Percentiles rank a stretch among this genome's conserved stretches.
Evolutionary conservation across 768 basidiomycete species (phyloP).

Genomic region (Podaxis sp.): DNA sequence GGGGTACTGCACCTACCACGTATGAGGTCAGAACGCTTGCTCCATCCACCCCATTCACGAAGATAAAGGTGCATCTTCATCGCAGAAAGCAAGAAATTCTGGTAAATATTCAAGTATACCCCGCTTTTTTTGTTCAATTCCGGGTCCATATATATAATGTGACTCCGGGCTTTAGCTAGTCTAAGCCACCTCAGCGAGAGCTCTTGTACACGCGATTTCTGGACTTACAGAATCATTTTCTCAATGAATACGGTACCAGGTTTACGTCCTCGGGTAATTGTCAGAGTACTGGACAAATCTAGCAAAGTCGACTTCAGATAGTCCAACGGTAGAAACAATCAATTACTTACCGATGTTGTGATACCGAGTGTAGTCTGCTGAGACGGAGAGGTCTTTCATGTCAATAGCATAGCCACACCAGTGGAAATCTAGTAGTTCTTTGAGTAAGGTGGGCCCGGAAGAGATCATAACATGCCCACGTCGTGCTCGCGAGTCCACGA

Average conservation of each 20-base stretch:
- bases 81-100: conserved; percentile 77
- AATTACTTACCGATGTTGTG: too few species aligned
- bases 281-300: too few species aligned
- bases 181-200: conserved; percentile 40
- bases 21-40: conserved; percentile 50
- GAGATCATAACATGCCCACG: conserved; percentile 16
- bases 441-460: background rate
- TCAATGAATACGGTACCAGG: too few species aligned
- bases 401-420: conserved; percentile 92
- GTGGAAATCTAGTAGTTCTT: conserved; percentile 63
- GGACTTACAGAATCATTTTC: conserved; percentile 49
- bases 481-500: conserved; percentile 45
- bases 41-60: conserved; percentile 52
- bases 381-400: conserved; percentile 72
- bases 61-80: conserved; percentile 90
- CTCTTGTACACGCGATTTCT: background rate
- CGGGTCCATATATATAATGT: conserved; percentile 79
- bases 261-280: too few species aligned
- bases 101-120: conserved; percentile 83
- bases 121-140: conserved; percentile 59
- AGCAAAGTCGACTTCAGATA: too few species aligned
- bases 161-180: conserved; percentile 64
- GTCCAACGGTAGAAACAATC: too few species aligned
- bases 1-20: conserved; percentile 42
- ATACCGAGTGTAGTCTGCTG: conserved; percentile 77